Evolutionary conservation across 2,329 filamentous ascomycete species (phyloP).

Genomic region (Venturia carpophila): DNA sequence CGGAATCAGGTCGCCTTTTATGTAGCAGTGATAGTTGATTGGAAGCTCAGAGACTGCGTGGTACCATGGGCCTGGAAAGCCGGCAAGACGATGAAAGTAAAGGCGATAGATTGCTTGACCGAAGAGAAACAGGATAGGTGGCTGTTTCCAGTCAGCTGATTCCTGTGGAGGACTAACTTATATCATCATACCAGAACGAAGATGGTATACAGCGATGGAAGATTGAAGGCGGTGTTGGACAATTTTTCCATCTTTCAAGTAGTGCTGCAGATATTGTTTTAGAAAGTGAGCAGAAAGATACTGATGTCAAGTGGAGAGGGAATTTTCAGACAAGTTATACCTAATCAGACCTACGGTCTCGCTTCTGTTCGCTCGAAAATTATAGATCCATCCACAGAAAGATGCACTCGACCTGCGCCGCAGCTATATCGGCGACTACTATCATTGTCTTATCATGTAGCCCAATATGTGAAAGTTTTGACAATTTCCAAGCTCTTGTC

Average conservation of each 20-base stretch:
- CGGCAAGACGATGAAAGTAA: constrained; percentile 19
- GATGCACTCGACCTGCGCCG: not conserved
- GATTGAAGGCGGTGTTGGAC: not conserved
- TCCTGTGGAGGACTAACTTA: not conserved
- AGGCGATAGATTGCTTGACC: constrained; percentile 17
- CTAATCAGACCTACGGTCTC: no score
- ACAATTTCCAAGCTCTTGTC: not conserved
- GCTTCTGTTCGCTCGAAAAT: not conserved
- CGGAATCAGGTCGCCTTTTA: not conserved
- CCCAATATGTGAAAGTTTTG: no score
- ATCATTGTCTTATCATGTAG: not conserved
- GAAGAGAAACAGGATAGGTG: not conserved
- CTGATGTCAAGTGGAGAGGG: not conserved
- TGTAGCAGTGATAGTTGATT: not conserved
- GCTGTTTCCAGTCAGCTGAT: not conserved
- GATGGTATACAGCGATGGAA: not conserved
- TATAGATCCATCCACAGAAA: not conserved
- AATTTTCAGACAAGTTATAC: not conserved
- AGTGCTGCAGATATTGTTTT: not conserved
- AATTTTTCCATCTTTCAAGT: not conserved
- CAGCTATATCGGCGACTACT: not conserved
- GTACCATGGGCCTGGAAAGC: constrained; percentile 18
- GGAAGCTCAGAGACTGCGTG: constrained; percentile 15
- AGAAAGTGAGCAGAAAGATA: not conserved
- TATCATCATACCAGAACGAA: not conserved